Percentiles rank a stretch among this genome's conserved stretches.
Conservation (phyloP, 139 green algal genomes). For the Chlorella sp. region DNA sequence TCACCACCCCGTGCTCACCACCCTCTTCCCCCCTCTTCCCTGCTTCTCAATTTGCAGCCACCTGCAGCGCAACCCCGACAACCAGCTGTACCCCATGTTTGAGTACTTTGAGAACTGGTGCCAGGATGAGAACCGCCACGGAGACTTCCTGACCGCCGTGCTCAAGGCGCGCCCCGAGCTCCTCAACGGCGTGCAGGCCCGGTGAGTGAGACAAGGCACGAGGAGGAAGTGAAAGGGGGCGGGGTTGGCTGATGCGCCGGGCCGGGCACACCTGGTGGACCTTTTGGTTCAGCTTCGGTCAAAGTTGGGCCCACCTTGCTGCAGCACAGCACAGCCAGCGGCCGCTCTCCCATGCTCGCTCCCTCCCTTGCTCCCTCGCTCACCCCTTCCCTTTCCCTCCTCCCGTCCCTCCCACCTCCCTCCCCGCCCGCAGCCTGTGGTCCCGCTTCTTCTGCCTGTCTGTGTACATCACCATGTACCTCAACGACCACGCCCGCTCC, state of each 20-base stretch:
- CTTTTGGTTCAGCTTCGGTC: too few relatives aligned
- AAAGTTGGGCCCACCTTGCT: not conserved
- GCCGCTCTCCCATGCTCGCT: too few relatives aligned
- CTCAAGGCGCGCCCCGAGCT: slow-evolving; percentile 93
- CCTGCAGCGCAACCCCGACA: slow-evolving; percentile 95
- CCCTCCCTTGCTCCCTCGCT: too few relatives aligned
- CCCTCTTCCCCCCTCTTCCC: too few relatives aligned
- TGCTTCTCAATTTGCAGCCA: slow-evolving; percentile 52
- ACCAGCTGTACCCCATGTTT: slow-evolving; percentile 99
- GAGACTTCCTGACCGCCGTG: slow-evolving; percentile 95
- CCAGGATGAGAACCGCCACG: slow-evolving; percentile 87
- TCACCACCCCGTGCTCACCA: not conserved
- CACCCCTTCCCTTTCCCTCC: not conserved
- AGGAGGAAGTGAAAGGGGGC: not conserved
- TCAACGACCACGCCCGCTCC: slow-evolving; percentile 96
- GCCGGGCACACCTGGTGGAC: not conserved
- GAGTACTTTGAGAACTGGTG: slow-evolving; percentile 99
- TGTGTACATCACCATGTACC: slow-evolving; percentile 99
- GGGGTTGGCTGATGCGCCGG: not conserved
- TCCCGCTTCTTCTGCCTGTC: slow-evolving; percentile 98
- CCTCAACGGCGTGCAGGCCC: slow-evolving; percentile 52
- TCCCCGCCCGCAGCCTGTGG: slow-evolving; percentile 84
- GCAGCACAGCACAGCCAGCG: not conserved
- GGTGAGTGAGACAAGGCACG: not conserved
- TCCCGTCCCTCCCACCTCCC: not conserved